Evolutionary conservation across 2,329 filamentous ascomycete species (phyloP).

Genomic region (Aureobasidium sp.): DNA sequence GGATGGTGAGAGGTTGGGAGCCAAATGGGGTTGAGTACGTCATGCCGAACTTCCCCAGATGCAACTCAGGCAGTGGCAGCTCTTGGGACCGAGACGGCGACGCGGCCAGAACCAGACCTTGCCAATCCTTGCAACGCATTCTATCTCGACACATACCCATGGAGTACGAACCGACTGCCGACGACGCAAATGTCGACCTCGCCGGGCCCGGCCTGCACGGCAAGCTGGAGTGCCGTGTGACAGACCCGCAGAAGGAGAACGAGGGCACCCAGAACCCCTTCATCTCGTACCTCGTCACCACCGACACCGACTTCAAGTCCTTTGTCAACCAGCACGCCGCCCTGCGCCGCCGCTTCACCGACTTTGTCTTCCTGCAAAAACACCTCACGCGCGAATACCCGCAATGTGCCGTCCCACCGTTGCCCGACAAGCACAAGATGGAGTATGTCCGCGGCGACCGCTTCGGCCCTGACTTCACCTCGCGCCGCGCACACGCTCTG

Average conservation of each 20-base stretch:
- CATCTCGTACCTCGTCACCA: slow-evolving; percentile 90
- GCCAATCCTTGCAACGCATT: background rate
- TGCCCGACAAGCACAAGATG: slow-evolving; percentile 99
- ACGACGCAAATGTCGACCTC: slow-evolving; percentile 38
- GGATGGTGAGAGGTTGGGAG: background rate
- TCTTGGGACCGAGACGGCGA: background rate
- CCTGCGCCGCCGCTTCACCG: slow-evolving; percentile 88
- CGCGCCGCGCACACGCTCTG: slow-evolving; percentile 78
- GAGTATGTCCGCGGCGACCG: slow-evolving; percentile 95
- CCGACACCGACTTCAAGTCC: slow-evolving; percentile 85
- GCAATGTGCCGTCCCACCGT: slow-evolving; percentile 83
- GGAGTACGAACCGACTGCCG: slow-evolving; percentile 4
- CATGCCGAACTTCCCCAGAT: background rate
- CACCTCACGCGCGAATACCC: slow-evolving; percentile 81
- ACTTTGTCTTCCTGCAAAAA: slow-evolving; percentile 96
- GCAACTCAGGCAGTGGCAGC: background rate
- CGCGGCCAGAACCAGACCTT: background rate
- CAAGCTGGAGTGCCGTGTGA: slow-evolving; percentile 74
- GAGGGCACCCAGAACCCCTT: slow-evolving; percentile 95
- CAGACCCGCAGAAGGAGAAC: slow-evolving; percentile 84
- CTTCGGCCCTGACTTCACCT: slow-evolving; percentile 88
- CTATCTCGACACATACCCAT: background rate
- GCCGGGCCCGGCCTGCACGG: slow-evolving; percentile 62
- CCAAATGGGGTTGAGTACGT: background rate
- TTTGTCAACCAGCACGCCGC: slow-evolving; percentile 76